Base-by-base conservation (phyloP, 768 basidiomycete species). In the Antrodiella citrinella region DNA sequence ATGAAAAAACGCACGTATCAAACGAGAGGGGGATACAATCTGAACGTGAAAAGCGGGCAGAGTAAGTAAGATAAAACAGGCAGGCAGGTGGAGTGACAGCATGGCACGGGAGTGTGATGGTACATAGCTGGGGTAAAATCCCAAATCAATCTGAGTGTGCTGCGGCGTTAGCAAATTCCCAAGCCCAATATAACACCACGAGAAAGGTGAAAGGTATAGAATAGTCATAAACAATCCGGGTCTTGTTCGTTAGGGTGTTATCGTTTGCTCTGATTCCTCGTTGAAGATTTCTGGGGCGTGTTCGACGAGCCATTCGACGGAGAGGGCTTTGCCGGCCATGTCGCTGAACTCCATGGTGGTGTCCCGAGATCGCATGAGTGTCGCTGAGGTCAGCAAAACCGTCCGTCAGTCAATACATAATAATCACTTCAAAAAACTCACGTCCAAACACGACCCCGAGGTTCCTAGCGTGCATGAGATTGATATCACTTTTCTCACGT, bases 381-480 rank as follows among this genome's bases (percentile, higher is more conserved):
- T 98, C 10, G 95, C 94, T 98, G 57, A 2, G 62, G 48, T 49
- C 12, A 4, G 35, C 3, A 4, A 47, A 58, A n/a, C 42, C 10
- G 26, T 44, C 45, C 41, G 43, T 11, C 19, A 4, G 22, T 51
- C 22, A 30, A 51, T 19, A 9, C 11, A 35, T 35, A 4, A 49
- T 30, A n/a, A n/a, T n/a, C n/a, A n/a, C n/a, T n/a, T n/a, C 10
- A 47, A n/a, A 18, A 26, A 12, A 82, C 95, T 69, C 66, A 98
- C 95, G 96, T 58, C 96, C 96, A 67, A 98, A 97, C 39, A 99
- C 94, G 24, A 98, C 93, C 4, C 96, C 96, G 19, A 99, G 70
- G 61, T 98, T 99, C 55, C 93, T 78, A 2, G 91, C 86, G 45
- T 82, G 91, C 96, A 99, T 99, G 47, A 92, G 74, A 67, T 99